These are phyloP conservation scores for Phycomyces nitens DNA, from an alignment of 192 early-diverging fungal genomes.

Conservation along the genomic window DNA sequence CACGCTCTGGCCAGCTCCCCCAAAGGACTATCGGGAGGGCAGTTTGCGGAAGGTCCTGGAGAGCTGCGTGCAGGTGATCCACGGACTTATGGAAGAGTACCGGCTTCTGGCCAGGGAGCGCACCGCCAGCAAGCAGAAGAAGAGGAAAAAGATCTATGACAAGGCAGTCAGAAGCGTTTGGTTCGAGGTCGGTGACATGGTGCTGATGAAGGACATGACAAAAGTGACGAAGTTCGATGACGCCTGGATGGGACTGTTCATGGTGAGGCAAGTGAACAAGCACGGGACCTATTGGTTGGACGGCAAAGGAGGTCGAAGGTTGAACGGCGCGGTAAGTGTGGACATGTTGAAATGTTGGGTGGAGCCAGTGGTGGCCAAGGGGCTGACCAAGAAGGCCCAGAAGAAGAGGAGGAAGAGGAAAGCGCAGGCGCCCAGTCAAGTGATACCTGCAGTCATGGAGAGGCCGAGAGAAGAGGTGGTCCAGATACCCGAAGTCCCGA, in stretches of 20 bases:
- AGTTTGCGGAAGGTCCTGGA: background rate
- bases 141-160: background rate
- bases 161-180: background rate
- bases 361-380: too few relatives aligned
- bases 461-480: too few relatives aligned
- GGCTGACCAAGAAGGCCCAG: too few relatives aligned
- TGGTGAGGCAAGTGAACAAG: background rate
- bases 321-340: background rate
- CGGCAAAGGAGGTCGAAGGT: background rate
- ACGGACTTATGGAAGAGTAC: background rate
- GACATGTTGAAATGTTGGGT: too few relatives aligned
- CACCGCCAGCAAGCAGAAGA: background rate
- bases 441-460: too few relatives aligned
- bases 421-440: too few relatives aligned
- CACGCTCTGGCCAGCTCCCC: constrained; percentile 1
- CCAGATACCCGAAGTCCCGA: too few relatives aligned
- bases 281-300: background rate
- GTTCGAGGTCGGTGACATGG: background rate
- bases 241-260: background rate
- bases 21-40: constrained; percentile 4
- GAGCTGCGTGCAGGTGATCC: background rate
- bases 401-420: too few relatives aligned
- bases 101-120: background rate
- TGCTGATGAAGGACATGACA: background rate
- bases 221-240: background rate